phyloP scores from a whole-genome alignment of 192 early-diverging fungal species.

The Endogone sp. region DNA sequence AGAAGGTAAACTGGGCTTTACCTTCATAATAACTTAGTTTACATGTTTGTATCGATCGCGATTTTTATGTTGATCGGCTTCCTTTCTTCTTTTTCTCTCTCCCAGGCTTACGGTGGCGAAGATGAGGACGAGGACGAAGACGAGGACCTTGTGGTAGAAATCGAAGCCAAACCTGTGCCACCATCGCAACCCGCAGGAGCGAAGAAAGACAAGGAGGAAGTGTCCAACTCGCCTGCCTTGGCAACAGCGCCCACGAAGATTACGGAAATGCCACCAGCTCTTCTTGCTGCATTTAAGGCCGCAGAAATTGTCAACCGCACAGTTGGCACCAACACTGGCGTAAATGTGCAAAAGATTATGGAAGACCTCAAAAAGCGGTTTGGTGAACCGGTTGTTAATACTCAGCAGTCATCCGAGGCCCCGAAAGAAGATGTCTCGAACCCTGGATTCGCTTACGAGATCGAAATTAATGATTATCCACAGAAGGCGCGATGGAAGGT shows the following conservation, averaged over 20 bases:
- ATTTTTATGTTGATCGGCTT: no score
- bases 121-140: constrained; percentile 70
- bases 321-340: constrained; percentile 42
- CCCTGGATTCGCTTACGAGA: constrained; percentile 69
- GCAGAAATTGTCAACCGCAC: constrained; percentile 52
- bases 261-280: constrained; percentile 35
- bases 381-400: constrained; percentile 24
- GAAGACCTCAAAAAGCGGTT: constrained; percentile 52
- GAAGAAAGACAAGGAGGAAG: constrained; percentile 28
- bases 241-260: constrained; percentile 25
- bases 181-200: constrained; percentile 20
- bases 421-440: constrained; percentile 28
- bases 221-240: constrained; percentile 13
- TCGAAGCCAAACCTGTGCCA: background rate
- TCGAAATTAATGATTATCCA: constrained; percentile 98
- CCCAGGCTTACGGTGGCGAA: constrained; percentile 61
- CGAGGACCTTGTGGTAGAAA: constrained; percentile 12
- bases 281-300: constrained; percentile 50
- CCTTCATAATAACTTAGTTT: constrained; percentile 1
- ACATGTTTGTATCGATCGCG: no score
- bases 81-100: constrained; percentile 9
- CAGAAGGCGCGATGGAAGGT: constrained; percentile 94
- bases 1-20: constrained; percentile 47
- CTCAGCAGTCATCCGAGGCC: constrained; percentile 12
- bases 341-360: constrained; percentile 52